A percentile compares a stretch with the other conserved stretches of the same genome.
These are phyloP conservation scores for Paraphoma chrysanthemicola DNA, from an alignment of 2,329 filamentous ascomycete species.

Conservation along the genomic window DNA sequence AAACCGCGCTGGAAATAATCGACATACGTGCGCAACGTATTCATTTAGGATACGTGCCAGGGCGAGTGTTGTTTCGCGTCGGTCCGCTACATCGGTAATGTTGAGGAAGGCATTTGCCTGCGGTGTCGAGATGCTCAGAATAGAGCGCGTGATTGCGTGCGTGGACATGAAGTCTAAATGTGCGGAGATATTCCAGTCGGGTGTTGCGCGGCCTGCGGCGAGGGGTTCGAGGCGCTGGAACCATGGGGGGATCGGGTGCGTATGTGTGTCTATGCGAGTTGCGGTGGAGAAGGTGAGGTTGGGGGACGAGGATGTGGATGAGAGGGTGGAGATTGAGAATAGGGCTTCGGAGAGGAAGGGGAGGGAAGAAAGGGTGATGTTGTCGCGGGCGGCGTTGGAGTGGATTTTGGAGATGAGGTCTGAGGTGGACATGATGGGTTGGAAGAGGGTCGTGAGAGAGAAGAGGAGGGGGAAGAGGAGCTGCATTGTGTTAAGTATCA, in stretches of 20 bases:
- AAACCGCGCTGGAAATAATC: slow-evolving; percentile 35
- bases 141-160: slow-evolving; percentile 33
- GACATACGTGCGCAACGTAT: slow-evolving; percentile 32
- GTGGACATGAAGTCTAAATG: slow-evolving; percentile 44
- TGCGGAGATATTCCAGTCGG: slow-evolving; percentile 33
- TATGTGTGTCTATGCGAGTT: slow-evolving; percentile 45
- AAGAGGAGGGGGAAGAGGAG: not conserved
- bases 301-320: slow-evolving; percentile 7
- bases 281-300: slow-evolving; percentile 20
- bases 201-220: slow-evolving; percentile 44
- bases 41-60: slow-evolving; percentile 47
- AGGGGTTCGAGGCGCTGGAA: slow-evolving; percentile 41
- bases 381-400: slow-evolving; percentile 14
- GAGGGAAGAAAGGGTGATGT: slow-evolving; percentile 38
- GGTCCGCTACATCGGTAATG: slow-evolving; percentile 12
- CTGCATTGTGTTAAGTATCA: not conserved
- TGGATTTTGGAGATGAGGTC: not conserved
- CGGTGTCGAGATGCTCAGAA: slow-evolving; percentile 44
- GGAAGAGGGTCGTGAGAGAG: not conserved
- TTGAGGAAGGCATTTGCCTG: slow-evolving; percentile 42
- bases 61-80: slow-evolving; percentile 34
- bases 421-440: not conserved
- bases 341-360: slow-evolving; percentile 41
- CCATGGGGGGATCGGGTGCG: slow-evolving; percentile 44
- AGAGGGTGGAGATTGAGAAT: slow-evolving; percentile 32